Evolutionary conservation across 208 protist species (phyloP).

Genomic region (Trypanosoma lewisi): DNA sequence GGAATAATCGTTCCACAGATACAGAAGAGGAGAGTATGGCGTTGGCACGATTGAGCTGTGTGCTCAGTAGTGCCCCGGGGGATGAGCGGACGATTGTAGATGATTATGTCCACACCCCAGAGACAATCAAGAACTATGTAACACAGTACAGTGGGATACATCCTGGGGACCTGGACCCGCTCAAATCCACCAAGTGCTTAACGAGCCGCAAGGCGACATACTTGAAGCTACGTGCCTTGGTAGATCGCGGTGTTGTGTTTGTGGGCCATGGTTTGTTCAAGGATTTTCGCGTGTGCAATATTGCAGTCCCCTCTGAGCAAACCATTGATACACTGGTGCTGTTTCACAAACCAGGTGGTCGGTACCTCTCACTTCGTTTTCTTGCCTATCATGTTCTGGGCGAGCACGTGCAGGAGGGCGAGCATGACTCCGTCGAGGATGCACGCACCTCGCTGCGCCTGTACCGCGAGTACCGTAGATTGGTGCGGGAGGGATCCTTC

Average conservation of each 20-base stretch:
- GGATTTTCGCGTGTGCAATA: constrained; percentile 97
- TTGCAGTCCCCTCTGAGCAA: constrained; percentile 92
- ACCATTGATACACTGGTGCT: constrained; percentile 97
- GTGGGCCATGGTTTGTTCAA: constrained; percentile 95
- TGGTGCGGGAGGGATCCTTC: constrained; percentile 73
- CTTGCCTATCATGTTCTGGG: constrained; percentile 93
- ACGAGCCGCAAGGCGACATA: constrained; percentile 94
- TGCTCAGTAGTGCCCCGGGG: constrained; percentile 72
- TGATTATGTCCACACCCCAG: constrained; percentile 88
- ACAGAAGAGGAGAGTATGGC: constrained; percentile 67
- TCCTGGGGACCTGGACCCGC: constrained; percentile 93
- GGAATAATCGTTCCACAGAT: constrained; percentile 44
- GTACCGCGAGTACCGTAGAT: constrained; percentile 86
- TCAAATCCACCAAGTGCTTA: constrained; percentile 87
- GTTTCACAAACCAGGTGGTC: constrained; percentile 85
- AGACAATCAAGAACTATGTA: constrained; percentile 89
- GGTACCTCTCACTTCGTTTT: constrained; percentile 94
- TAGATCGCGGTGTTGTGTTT: constrained; percentile 92
- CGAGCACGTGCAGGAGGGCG: constrained; percentile 93
- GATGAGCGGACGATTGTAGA: constrained; percentile 89
- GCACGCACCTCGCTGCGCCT: constrained; percentile 91
- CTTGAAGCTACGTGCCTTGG: constrained; percentile 92
- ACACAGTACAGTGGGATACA: constrained; percentile 94
- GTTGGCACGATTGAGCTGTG: constrained; percentile 84
- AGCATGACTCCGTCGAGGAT: constrained; percentile 96